phyloP scores from a whole-genome alignment of 345 rosid species.

The Citrus medica region DNA sequence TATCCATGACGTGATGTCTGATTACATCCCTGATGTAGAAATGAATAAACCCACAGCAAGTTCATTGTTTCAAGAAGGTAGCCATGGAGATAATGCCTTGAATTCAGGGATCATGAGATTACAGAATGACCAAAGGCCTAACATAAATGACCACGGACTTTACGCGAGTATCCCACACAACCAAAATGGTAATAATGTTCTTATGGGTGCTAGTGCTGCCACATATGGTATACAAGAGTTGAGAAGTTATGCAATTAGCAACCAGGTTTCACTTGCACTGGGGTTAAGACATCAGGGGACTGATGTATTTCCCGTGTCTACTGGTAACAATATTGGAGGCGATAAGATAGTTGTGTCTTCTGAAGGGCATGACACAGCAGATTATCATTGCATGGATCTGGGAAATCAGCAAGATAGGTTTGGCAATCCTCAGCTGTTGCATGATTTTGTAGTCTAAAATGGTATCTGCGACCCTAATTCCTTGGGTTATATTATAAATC shows the following conservation, averaged over 20 bases:
- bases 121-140: conserved; percentile 19
- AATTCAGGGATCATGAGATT: conserved; percentile 24
- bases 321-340: conserved; percentile 33
- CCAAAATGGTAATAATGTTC: conserved; percentile 12
- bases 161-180: conserved; percentile 12
- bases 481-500: not conserved
- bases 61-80: conserved; percentile 20
- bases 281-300: conserved; percentile 60
- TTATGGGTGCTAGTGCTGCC: conserved; percentile 31
- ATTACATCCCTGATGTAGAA: conserved; percentile 25
- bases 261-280: conserved; percentile 63
- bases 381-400: conserved; percentile 56
- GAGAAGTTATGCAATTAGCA: conserved; percentile 45
- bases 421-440: conserved; percentile 59
- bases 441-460: conserved; percentile 81
- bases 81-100: conserved; percentile 8
- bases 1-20: conserved; percentile 31
- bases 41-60: conserved; percentile 27
- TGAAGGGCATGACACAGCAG: conserved; percentile 37
- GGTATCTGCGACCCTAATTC: not conserved
- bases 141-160: conserved; percentile 16
- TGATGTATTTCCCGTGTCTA: conserved; percentile 35
- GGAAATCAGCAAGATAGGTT: conserved; percentile 61
- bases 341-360: conserved; percentile 33
- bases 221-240: conserved; percentile 54